Conservation (phyloP, 257 asterid species). For the Lithospermum erythrorhizon region DNA sequence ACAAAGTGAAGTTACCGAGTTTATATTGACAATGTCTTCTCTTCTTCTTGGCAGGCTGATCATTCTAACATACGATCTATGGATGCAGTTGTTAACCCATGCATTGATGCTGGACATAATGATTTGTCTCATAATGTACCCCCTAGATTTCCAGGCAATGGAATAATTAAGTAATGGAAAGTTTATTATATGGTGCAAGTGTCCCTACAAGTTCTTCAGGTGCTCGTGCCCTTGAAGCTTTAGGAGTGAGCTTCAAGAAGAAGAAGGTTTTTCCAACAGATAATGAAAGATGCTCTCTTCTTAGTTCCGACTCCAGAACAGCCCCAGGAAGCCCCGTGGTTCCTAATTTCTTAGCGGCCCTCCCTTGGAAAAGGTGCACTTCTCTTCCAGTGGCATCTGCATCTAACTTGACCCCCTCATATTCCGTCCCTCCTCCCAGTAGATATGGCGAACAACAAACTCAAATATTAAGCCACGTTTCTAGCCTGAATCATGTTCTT, state of each 20-base stretch:
- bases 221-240: conserved; percentile 46
- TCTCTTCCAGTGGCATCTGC: conserved; percentile 82
- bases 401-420: conserved; percentile 42
- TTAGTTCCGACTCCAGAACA: conserved; percentile 36
- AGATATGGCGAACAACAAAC: conserved; percentile 41
- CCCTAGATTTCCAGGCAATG: conserved; percentile 33
- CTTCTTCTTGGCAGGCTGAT: conserved; percentile 31
- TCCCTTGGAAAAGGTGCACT: conserved; percentile 48
- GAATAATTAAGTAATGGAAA: conserved; percentile 34
- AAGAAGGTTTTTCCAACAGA: conserved; percentile 22
- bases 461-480: conserved; percentile 35
- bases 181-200: conserved; percentile 25
- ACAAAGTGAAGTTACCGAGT: too few species aligned
- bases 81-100: conserved; percentile 19
- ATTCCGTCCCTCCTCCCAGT: conserved; percentile 39
- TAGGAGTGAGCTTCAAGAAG: conserved; percentile 52
- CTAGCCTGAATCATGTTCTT: background rate
- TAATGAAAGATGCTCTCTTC: conserved; percentile 64
- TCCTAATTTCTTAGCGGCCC: conserved; percentile 21
- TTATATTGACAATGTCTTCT: background rate
- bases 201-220: conserved; percentile 30
- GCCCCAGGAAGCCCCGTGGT: conserved; percentile 45
- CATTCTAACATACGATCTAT: conserved; percentile 16
- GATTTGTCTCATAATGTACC: conserved; percentile 69
- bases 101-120: conserved; percentile 19